Percentiles rank a stretch among this genome's conserved stretches.
Evolutionary conservation across 306 rosid species (phyloP).

Genomic region (Trifolium fragiferum): DNA sequence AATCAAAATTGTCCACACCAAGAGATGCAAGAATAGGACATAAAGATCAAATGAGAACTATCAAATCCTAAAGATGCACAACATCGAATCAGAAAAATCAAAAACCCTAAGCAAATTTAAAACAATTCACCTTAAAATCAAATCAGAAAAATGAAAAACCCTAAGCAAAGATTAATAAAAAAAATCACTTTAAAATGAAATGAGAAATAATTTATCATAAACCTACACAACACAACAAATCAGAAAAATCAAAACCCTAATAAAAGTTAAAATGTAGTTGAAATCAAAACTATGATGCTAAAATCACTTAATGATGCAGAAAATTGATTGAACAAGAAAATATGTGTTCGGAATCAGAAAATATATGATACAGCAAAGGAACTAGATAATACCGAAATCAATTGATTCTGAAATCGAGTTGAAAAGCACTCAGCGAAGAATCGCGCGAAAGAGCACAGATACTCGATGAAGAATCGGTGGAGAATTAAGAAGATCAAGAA

Average conservation of each 20-base stretch:
- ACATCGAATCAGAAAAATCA: not conserved
- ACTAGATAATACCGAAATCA: not conserved
- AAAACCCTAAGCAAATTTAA: not conserved
- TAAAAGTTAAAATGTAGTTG: not conserved
- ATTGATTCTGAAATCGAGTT: not conserved
- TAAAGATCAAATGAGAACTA: too few species aligned
- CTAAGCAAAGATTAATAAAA: not conserved
- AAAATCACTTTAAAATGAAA: not conserved
- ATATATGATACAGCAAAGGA: not conserved
- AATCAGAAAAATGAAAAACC: not conserved
- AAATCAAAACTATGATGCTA: not conserved
- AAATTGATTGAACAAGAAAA: not conserved
- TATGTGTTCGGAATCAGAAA: not conserved
- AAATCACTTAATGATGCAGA: not conserved
- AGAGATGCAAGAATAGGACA: too few species aligned
- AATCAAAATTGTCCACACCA: too few species aligned
- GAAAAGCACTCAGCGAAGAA: not conserved
- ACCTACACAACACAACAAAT: not conserved
- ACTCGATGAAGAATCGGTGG: too few species aligned
- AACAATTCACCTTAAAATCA: not conserved
- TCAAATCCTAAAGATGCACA: not conserved
- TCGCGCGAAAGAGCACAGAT: too few species aligned
- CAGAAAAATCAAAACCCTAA: not conserved
- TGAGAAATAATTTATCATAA: not conserved
- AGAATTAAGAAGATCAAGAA: too few species aligned